These are phyloP conservation scores for Microglena sp. DNA, from an alignment of 139 green algal species.

Conservation along the genomic window DNA sequence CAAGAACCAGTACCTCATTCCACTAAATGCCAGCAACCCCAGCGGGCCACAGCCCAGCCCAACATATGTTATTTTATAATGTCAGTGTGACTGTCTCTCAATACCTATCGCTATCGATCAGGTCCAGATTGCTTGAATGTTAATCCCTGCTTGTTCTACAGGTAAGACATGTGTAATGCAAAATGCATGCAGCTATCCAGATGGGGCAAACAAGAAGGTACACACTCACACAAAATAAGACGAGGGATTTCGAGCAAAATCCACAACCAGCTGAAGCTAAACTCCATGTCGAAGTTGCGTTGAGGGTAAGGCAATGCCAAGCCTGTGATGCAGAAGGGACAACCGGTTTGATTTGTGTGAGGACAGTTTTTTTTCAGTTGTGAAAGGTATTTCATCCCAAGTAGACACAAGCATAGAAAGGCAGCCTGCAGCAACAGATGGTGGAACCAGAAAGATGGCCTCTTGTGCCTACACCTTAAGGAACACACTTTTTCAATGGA, in stretches of 20 bases:
- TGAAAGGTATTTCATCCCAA: not conserved
- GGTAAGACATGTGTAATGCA: not conserved
- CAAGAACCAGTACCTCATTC: no score
- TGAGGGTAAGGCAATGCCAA: slow-evolving; percentile 37
- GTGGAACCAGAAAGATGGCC: not conserved
- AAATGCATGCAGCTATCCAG: not conserved
- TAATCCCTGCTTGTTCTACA: not conserved
- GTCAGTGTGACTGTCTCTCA: not conserved
- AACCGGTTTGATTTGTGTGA: not conserved
- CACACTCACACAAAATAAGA: slow-evolving; percentile 33
- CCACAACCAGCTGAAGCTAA: slow-evolving; percentile 38
- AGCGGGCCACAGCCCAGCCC: not conserved
- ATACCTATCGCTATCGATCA: not conserved
- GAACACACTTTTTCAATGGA: not conserved
- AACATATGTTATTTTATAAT: not conserved
- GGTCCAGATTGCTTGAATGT: not conserved
- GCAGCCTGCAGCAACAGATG: not conserved
- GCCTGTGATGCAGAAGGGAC: slow-evolving; percentile 16
- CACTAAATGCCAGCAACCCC: no score
- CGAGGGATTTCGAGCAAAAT: slow-evolving; percentile 39
- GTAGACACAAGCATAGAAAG: not conserved
- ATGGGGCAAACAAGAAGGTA: not conserved
- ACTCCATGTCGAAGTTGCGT: slow-evolving; percentile 44
- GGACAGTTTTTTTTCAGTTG: not conserved
- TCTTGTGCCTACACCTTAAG: not conserved